Evolutionary conservation across 495 filamentous ascomycete genomes (phyloP).

Genomic region (Tetracladium setigerum): DNA sequence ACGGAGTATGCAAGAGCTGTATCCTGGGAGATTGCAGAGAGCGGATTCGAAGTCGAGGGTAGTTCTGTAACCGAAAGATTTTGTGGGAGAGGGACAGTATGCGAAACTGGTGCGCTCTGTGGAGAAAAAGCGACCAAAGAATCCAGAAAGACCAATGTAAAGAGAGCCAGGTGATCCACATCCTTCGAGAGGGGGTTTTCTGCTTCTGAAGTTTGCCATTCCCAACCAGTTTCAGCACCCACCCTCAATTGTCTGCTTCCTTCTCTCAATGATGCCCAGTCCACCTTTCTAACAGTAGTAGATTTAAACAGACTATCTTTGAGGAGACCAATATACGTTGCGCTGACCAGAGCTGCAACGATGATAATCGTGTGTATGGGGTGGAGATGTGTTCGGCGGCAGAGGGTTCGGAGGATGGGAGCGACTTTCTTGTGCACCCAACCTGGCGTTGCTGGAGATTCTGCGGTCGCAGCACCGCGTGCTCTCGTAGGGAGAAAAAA

Average conservation of each 20-base stretch:
- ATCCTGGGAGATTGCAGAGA: constrained; percentile 76
- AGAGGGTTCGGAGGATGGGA: too few relatives aligned
- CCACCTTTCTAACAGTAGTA: too few relatives aligned
- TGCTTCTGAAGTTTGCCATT: constrained; percentile 66
- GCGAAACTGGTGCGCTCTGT: constrained; percentile 52
- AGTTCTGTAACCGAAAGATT: constrained; percentile 68
- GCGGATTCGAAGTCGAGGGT: constrained; percentile 73
- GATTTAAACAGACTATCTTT: too few relatives aligned
- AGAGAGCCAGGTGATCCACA: constrained; percentile 65
- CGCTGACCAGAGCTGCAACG: too few relatives aligned
- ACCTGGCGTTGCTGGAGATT: too few relatives aligned
- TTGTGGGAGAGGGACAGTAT: constrained; percentile 60
- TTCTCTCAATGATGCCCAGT: constrained; percentile 66
- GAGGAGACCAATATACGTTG: too few relatives aligned
- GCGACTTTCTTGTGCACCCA: too few relatives aligned
- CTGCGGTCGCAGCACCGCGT: too few relatives aligned
- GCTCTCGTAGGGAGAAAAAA: too few relatives aligned
- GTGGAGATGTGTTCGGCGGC: too few relatives aligned
- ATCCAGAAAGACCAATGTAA: constrained; percentile 88
- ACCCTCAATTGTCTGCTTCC: constrained; percentile 69
- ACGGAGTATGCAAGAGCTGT: constrained; percentile 75
- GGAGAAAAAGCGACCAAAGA: constrained; percentile 54
- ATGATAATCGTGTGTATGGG: too few relatives aligned
- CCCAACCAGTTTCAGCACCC: constrained; percentile 78
- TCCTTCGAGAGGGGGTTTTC: constrained; percentile 29